Conservation (phyloP, 768 basidiomycete species). For the Leccinum broughii region DNA sequence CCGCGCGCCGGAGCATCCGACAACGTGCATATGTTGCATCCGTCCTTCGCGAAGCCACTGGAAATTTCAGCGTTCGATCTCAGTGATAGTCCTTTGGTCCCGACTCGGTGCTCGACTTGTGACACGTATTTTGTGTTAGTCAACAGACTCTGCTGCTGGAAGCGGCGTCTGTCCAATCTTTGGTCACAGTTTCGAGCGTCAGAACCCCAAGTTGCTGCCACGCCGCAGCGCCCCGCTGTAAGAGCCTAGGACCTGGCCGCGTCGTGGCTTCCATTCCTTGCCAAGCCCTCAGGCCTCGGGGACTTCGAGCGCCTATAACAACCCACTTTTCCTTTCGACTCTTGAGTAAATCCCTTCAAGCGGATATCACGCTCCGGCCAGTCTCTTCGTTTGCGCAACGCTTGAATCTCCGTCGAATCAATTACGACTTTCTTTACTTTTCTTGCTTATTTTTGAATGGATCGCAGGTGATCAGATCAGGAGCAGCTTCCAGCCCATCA, state of each 20-base stretch:
- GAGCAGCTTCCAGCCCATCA: too few relatives aligned
- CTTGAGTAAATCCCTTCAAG: not conserved
- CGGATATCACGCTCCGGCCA: not conserved
- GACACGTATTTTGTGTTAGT: not conserved
- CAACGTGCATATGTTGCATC: too few relatives aligned
- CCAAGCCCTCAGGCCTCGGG: not conserved
- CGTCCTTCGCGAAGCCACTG: too few relatives aligned
- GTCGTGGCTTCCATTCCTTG: conserved; percentile 10
- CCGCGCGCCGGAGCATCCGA: too few relatives aligned
- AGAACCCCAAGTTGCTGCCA: not conserved
- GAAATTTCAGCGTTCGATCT: too few relatives aligned
- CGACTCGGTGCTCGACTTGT: too few relatives aligned
- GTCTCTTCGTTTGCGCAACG: not conserved
- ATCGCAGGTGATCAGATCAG: too few relatives aligned
- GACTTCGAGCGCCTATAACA: conserved; percentile 2
- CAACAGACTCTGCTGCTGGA: not conserved
- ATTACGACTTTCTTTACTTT: not conserved
- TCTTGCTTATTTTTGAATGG: too few relatives aligned
- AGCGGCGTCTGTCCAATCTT: not conserved
- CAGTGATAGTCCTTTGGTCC: too few relatives aligned
- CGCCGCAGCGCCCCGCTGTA: not conserved
- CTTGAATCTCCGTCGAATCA: not conserved
- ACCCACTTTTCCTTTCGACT: not conserved
- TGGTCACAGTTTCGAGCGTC: not conserved
- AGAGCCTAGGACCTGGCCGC: conserved; percentile 1